Percentiles rank a stretch among this genome's conserved stretches.
Evolutionary conservation across 495 filamentous ascomycete genomes (phyloP).

Genomic region (Annulohypoxylon bovei): DNA sequence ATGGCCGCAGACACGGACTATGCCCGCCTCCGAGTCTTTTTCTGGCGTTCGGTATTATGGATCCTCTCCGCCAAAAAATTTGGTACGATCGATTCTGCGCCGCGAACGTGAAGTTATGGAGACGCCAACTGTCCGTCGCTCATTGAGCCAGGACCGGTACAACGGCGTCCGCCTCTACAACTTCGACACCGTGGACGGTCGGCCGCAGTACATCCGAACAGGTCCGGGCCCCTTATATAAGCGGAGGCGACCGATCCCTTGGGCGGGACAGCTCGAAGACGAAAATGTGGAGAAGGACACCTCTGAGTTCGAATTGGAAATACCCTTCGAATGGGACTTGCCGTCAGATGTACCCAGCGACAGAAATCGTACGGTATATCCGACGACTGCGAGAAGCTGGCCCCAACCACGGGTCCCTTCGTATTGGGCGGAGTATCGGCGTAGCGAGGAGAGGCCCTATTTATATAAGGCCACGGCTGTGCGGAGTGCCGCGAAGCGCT

Average conservation of each 20-base stretch:
- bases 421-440: background rate
- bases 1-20: background rate
- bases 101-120: background rate
- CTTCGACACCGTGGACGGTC: background rate
- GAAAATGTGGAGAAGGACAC: background rate
- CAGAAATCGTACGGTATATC: background rate
- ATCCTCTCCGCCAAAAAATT: background rate
- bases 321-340: background rate
- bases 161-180: background rate
- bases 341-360: background rate
- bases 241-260: background rate
- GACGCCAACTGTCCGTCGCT: background rate
- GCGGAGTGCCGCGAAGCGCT: background rate
- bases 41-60: background rate
- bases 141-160: background rate
- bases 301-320: background rate
- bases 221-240: background rate
- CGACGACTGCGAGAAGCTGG: background rate
- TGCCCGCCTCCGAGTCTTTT: background rate
- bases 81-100: background rate
- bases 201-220: background rate
- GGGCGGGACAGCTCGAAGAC: background rate
- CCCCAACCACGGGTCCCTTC: background rate
- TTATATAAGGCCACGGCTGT: background rate
- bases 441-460: background rate